Conservation (phyloP, 2,329 filamentous ascomycete genomes). For the Apiospora hydei region DNA sequence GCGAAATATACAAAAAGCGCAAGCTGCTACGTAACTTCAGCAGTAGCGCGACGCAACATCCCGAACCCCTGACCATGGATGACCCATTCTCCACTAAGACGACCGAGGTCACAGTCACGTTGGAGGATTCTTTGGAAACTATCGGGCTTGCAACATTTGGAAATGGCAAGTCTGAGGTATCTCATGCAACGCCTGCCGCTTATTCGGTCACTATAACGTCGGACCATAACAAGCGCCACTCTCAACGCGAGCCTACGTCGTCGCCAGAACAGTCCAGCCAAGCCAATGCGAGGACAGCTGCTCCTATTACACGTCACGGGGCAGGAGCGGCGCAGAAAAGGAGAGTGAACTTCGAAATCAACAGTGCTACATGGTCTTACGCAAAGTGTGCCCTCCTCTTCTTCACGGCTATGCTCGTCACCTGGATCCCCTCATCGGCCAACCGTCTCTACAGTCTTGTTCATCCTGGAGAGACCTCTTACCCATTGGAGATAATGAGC, state of each 20-base stretch:
- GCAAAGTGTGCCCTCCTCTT: conserved; percentile 75
- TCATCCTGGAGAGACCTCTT: conserved; percentile 58
- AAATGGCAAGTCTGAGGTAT: conserved; percentile 31
- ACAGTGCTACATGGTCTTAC: conserved; percentile 72
- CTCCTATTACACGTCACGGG: conserved; percentile 24
- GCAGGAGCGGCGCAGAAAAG: conserved; percentile 35
- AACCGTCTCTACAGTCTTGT: conserved; percentile 78
- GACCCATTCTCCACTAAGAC: conserved; percentile 62
- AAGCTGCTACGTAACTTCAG: conserved; percentile 65
- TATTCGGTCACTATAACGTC: conserved; percentile 61
- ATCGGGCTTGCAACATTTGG: conserved; percentile 46
- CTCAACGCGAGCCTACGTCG: conserved; percentile 35
- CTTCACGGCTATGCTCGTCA: conserved; percentile 74
- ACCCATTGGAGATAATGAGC: conserved; percentile 72
- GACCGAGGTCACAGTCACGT: conserved; percentile 70
- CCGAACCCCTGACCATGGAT: conserved; percentile 48
- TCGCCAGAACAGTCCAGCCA: conserved; percentile 40
- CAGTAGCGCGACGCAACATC: conserved; percentile 51
- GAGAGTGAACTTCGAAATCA: conserved; percentile 56
- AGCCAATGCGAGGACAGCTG: conserved; percentile 26
- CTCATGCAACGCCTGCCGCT: conserved; percentile 35
- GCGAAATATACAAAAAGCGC: conserved; percentile 72
- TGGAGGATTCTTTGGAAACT: conserved; percentile 47
- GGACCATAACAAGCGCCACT: conserved; percentile 33
- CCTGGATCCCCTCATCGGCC: conserved; percentile 79